Base-by-base conservation (phyloP, 164 flowering plant species). In the Hamamelis virginiana region DNA sequence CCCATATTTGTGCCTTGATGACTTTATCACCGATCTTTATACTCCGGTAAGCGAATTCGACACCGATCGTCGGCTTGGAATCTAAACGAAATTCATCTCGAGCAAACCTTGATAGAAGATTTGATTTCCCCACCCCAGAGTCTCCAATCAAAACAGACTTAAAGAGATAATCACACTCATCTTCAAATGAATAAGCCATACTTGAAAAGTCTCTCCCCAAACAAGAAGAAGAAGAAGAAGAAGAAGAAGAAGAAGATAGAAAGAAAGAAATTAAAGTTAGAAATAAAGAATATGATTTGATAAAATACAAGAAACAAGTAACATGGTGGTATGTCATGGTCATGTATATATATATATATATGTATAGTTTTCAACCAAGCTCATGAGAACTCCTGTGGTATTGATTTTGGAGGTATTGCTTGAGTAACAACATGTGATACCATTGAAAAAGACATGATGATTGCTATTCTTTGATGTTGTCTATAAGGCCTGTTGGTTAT, bases 1-100 rank as follows among this genome's bases (percentile, higher is more conserved):
- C 94, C 94, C 94, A 89, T 70, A 89, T 84, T 67, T 89, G 94
- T 47, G 89, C 86, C 69, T 85, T 87, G 84, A 89, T 80, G 78
- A 83, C 76, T 66, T 83, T 83, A 38, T 85, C 88, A 1, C 78
- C 82, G 18, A 89, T 77, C 59, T 60, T 80, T 12, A 86, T 65
- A 66, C 78, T 87, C 73, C 85, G 68, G 68, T 86, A 86, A 44
- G 94, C 94, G 57, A 89, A 89, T 76, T 89, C 94, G 9, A 89
- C 94, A 0, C 94, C 91, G 22, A 89, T 89, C 12, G 94, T 89
- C 0, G 94, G 91, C 80, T 86, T 89, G 1, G 91, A 85, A 63
- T 89, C 94, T 19, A 84, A 78, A 9, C 82, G 81, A 41, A 89
- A 89, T 53, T 86, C 86, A 68, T 82, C 76, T 19, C 63, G 61